These are phyloP conservation scores for Cyclotella atomus DNA, from an alignment of 108 stramenopile species.

Conservation along the genomic window DNA sequence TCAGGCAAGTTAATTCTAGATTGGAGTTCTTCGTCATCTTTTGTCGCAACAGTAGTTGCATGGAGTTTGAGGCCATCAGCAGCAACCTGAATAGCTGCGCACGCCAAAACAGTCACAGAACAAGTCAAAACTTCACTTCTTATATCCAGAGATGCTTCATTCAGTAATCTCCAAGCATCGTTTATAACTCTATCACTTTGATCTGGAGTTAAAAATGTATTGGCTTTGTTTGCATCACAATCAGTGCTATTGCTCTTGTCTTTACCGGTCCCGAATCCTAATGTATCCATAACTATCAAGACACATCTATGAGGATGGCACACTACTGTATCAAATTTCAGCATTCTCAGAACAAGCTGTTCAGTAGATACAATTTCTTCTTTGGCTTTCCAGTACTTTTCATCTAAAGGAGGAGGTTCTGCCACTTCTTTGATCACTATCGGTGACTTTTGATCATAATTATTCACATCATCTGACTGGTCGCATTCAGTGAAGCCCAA, in stretches of 20 bases:
- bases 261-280: slow-evolving; percentile 33
- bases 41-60: too few species aligned
- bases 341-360: slow-evolving; percentile 70
- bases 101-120: slow-evolving; percentile 52
- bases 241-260: not conserved
- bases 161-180: slow-evolving; percentile 49
- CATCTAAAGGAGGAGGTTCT: slow-evolving; percentile 57
- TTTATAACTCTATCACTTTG: slow-evolving; percentile 32
- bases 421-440: slow-evolving; percentile 19
- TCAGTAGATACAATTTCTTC: slow-evolving; percentile 69
- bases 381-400: slow-evolving; percentile 75
- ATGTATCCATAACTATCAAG: slow-evolving; percentile 41
- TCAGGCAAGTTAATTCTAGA: slow-evolving; percentile 14
- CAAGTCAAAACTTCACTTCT: slow-evolving; percentile 37
- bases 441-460: not conserved
- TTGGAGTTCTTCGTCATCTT: too few species aligned
- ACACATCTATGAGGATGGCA: slow-evolving; percentile 81
- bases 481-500: slow-evolving; percentile 45
- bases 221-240: slow-evolving; percentile 2
- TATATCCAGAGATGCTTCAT: slow-evolving; percentile 62
- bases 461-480: slow-evolving; percentile 2
- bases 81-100: slow-evolving; percentile 64
- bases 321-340: slow-evolving; percentile 77
- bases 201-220: slow-evolving; percentile 23
- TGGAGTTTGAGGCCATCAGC: slow-evolving; percentile 13